Evolutionary conservation across 2,329 filamentous ascomycete species (phyloP), one percentile per base, ranked within the genome.

Genomic region (Trichophyton mentagrophytes): DNA sequence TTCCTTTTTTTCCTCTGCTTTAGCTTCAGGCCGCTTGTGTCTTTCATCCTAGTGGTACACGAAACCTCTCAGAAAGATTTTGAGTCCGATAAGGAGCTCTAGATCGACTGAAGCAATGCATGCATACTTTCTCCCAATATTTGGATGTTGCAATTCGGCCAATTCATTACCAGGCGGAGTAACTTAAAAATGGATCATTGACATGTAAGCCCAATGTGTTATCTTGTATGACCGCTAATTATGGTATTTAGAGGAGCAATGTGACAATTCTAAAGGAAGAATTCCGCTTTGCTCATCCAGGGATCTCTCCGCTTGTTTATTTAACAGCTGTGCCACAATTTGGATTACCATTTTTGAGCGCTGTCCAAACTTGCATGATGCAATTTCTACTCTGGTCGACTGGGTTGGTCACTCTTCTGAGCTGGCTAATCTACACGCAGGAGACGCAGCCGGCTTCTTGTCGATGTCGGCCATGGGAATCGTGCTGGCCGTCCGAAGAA

Each of bases 401-500:
- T 25, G 49, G 49, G 13, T 53, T 53, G 27, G 49, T 25, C 13
- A 25, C 22, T 30, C 22, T 53, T 53, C 22, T 53, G 22, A 53
- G 49, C 49, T 53, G 49, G 49, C 49, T 53, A 30, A 25, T 25
- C 33, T 53, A 53, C 49, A 53, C 49, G 22, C 22, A n/a, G 49
- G 3, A 11, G 6, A 25, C 22, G 13, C 17, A 25, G 3, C 3
- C 22, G 17, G 13, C 30, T 25, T 57, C 55, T 13, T 62, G 61
- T 51, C 61, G 61, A 27, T 62, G 61, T 17, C 22, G 47, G 15
- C 61, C 61, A 3, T 46, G 25, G 20, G 59, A 62, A 33, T 33
- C 47, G 4, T 62, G 61, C 42, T 62, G 61, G 61, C 61, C 61
- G 8, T 49, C 40, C 17, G 42, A 49, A 17, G 38, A 60, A 25